These are phyloP conservation scores for Fraxinus excelsior DNA, from an alignment of 257 asterid genomes.

Conservation along the genomic window DNA sequence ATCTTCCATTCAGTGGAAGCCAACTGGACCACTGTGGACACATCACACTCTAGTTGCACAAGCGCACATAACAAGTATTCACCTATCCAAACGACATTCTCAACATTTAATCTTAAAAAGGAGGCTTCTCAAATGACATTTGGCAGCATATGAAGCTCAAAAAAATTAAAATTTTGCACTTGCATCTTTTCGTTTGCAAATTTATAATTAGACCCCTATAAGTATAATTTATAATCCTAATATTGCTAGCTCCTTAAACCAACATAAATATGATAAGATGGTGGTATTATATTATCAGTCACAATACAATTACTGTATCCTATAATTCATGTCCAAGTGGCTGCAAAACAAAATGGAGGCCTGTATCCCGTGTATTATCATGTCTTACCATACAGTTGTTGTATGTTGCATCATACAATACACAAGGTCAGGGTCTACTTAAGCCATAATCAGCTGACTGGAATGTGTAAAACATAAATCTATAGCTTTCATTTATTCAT, in stretches of 20 bases:
- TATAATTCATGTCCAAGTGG: not conserved
- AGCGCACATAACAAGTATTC: no score
- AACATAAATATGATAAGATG: not conserved
- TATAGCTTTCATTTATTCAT: not conserved
- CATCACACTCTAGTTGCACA: no score
- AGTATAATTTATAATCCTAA: not conserved
- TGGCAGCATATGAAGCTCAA: not conserved
- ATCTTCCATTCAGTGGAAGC: not conserved
- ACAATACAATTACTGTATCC: not conserved
- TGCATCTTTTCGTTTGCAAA: no score
- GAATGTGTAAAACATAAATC: not conserved
- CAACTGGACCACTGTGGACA: not conserved
- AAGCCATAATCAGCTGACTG: not conserved
- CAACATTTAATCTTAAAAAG: not conserved
- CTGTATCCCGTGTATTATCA: not conserved
- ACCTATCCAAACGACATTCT: no score
- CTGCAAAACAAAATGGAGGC: not conserved
- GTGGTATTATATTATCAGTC: not conserved
- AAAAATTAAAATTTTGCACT: not conserved
- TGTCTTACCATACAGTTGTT: not conserved
- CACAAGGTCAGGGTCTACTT: constrained; percentile 2
- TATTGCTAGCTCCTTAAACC: not conserved
- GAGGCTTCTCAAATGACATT: not conserved
- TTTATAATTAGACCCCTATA: not conserved
- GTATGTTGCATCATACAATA: not conserved